Evolutionary conservation across 2,329 filamentous ascomycete species (phyloP), one percentile per base, ranked within the genome.

Genomic region (Xylariaceae sp.): DNA sequence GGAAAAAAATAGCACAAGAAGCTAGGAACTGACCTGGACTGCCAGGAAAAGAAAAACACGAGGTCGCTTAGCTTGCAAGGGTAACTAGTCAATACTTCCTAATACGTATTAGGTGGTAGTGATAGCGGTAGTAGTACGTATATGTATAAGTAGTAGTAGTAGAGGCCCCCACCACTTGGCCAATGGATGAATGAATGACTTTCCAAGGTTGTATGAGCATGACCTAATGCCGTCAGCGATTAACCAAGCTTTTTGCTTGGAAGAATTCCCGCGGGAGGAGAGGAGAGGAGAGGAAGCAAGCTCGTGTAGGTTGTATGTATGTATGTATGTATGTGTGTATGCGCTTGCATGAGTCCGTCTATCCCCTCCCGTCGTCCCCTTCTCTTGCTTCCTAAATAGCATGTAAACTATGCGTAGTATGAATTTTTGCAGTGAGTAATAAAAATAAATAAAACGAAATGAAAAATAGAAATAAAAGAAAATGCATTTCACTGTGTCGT

Each of bases 121-220:
- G 29, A 9, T 26, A 26, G 23, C 9, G 4, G 23, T 26, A n/a
- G n/a, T n/a, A n/a, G n/a, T n/a, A n/a, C n/a, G n/a, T n/a, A n/a
- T n/a, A n/a, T n/a, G n/a, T n/a, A n/a, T n/a, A n/a, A n/a, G n/a
- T n/a, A n/a, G n/a, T n/a, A n/a, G n/a, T n/a, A n/a, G n/a, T 54
- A 60, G 52, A 57, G 60, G 57, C 57, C 52, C 50, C 48, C 54
- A 45, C 45, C 47, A 53, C 54, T 52, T 52, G 49, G 47, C 57
- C 56, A 60, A 62, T 57, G 57, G 56, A 60, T 62, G 60, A 60
- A 60, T 62, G 60, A 60, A 62, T 62, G 60, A 62, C 60, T 58
- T 62, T 57, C 60, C 57, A 56, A 37, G 50, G 60, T 62, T 62
- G 57, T 49, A 56, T 56, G 54, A 57, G 48, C 50, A 62, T 62